Conservation (phyloP, 2,329 filamentous ascomycete genomes). For the Epicoccum sorghinum region DNA sequence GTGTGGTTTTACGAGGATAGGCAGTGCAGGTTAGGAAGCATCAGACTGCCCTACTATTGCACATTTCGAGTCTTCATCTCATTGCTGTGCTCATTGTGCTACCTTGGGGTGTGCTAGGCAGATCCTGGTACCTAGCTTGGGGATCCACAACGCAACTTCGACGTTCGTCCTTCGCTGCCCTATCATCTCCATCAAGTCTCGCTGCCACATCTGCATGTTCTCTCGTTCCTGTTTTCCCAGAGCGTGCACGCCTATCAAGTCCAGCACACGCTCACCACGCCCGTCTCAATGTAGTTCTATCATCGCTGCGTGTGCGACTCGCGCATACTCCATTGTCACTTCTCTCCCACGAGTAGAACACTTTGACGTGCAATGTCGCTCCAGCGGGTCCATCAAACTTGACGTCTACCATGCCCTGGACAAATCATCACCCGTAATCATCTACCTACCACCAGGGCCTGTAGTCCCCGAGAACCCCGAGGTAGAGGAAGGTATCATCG, state of each 20-base stretch:
- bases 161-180: constrained; percentile 1
- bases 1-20: too few relatives aligned
- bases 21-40: too few relatives aligned
- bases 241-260: neutral
- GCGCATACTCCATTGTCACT: constrained; percentile 30
- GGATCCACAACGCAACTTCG: constrained; percentile 5
- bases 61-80: too few relatives aligned
- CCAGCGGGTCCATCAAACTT: constrained; percentile 51
- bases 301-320: constrained; percentile 1
- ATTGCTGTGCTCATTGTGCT: too few relatives aligned
- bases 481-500: constrained; percentile 41
- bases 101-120: too few relatives aligned
- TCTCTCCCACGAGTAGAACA: constrained; percentile 33
- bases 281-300: neutral
- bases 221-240: neutral
- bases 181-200: constrained; percentile 3
- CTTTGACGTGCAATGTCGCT: constrained; percentile 48
- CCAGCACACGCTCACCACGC: neutral
- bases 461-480: constrained; percentile 31
- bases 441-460: constrained; percentile 55
- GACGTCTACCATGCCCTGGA: constrained; percentile 45
- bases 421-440: constrained; percentile 38
- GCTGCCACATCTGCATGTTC: constrained; percentile 8
- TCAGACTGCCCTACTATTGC: too few relatives aligned
- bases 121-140: too few relatives aligned